Evolutionary conservation across 106 monocot species (phyloP), one percentile per base, ranked within the genome.

Genomic region (Iris macrosiphon): DNA sequence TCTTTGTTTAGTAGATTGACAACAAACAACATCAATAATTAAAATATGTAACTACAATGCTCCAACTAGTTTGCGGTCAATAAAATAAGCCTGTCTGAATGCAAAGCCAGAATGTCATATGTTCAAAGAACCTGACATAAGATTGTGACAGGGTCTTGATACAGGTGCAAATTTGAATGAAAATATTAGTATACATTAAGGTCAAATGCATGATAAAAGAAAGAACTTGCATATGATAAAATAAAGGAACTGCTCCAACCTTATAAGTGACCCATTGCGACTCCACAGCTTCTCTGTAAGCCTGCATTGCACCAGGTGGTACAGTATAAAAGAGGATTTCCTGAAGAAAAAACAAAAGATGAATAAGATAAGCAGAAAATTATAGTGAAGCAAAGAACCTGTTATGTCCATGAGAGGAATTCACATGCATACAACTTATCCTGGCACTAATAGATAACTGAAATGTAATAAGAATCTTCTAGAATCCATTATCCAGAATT

Each of bases 211-310:
- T 60, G 21, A 30, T 22, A 31, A n/a, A n/a, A n/a, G n/a, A n/a
- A n/a, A n/a, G n/a, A n/a, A n/a, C n/a, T n/a, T n/a, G n/a, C n/a
- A n/a, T n/a, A n/a, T n/a, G n/a, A n/a, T n/a, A n/a, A 17, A 31
- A 19, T 25, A 23, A 54, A 52, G 35, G 37, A 29, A 12, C 18
- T 17, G 3, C 0, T 45, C 15, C 38, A 60, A 73, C 85, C 78
- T 86, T 67, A 19, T 55, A 51, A 37, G 40, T 69, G 17, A 63
- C 20, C 72, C 61, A 77, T 20, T 72, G 72, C 16, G 72, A 58
- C 58, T 93, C 80, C 49, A 84, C 59, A 53, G 77, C 80, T 59
- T 87, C 78, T 68, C 83, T 88, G 59, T 93, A 93, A n/a, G 60
- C 68, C 40, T 81, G 74, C 88, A 88, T 75, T 43, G 87, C 76